A percentile compares a stretch with the other conserved stretches of the same genome.
Conservation (phyloP, 1,284 basidiomycete species). For the Microstroma glucosiphilum region DNA sequence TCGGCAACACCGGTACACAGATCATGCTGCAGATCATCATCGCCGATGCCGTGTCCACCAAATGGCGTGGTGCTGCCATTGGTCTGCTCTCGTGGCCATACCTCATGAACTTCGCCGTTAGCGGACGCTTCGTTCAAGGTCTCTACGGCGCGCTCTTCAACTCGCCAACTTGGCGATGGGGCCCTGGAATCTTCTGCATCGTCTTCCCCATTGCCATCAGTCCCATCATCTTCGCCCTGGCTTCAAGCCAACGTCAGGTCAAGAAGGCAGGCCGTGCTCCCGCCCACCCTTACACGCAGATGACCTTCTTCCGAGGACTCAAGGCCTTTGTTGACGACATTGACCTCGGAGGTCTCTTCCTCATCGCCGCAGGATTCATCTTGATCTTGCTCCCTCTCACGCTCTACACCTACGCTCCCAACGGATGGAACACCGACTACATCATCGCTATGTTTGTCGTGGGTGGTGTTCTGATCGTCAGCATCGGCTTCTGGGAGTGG, state of each 20-base stretch:
- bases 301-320: slow-evolving; percentile 12
- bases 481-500: slow-evolving; percentile 31
- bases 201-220: slow-evolving; percentile 38
- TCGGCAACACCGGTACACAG: slow-evolving; percentile 45
- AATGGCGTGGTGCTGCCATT: slow-evolving; percentile 40
- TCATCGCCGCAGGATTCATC: slow-evolving; percentile 42
- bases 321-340: slow-evolving; percentile 32
- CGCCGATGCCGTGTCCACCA: slow-evolving; percentile 44
- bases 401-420: slow-evolving; percentile 23
- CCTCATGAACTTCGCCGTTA: slow-evolving; percentile 42
- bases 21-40: slow-evolving; percentile 49
- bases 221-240: slow-evolving; percentile 37
- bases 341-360: slow-evolving; percentile 42
- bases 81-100: slow-evolving; percentile 43
- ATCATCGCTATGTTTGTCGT: slow-evolving; percentile 46
- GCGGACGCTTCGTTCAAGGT: slow-evolving; percentile 18
- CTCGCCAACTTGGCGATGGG: slow-evolving; percentile 40
- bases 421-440: slow-evolving; percentile 37
- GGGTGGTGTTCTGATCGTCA: slow-evolving; percentile 34
- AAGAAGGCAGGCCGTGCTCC: slow-evolving; percentile 31
- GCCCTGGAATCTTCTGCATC: slow-evolving; percentile 46
- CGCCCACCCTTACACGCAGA: slow-evolving; percentile 31
- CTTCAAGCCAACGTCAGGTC: slow-evolving; percentile 35
- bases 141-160: neutral
- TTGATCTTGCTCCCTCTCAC: slow-evolving; percentile 42